Evolutionary conservation across 2,329 filamentous ascomycete genomes (phyloP), one percentile per base, ranked within the genome.

Genomic region (Dothiorella sarmentorum): DNA sequence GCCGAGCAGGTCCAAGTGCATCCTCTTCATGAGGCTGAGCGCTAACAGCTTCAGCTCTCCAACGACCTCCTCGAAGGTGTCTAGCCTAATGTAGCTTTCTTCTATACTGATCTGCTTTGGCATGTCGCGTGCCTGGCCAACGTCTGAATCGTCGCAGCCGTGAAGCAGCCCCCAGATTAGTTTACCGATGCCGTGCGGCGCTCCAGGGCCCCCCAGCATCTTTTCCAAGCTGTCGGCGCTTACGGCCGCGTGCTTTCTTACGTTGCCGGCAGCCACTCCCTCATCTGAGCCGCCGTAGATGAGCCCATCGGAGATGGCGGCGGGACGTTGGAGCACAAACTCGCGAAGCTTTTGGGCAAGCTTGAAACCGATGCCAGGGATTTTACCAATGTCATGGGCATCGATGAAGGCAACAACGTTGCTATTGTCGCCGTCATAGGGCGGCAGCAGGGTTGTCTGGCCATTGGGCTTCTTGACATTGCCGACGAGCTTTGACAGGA

Each of bases 31-130:
- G 9, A 97, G 77, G 63, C 88, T 91, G 11, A 76, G 78, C 0
- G 88, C 80, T 2, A 97, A 76, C 61, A 83, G 80, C n/a, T 77
- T 73, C 38, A 97, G 77, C 72, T 95, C 87, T 62, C 82, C 83
- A 40, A 78, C 75, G 27, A 95, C 84, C 60, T 86, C 81, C 1
- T 83, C 72, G 53, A 87, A 69, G 0, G 80, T 85, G 64, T 88
- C 83, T 1, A 96, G 77, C 0, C 85, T 84, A 22, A 84, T 81
- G 70, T 96, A 97, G 15, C 91, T 94, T 73, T 97, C 92, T 69
- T 97, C 93, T 63, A 97, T 94, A 71, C 90, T 94, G 69, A 97
- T 95, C 72, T 97, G 92, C 1, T 85, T 85, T 0, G 93, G 93
- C 1, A 95, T 74, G 43, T 85, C 82, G 64, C 83, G 84, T 2